These are phyloP conservation scores for Candida chauliodis DNA, from an alignment of 805 yeast genomes.

Conservation along the genomic window DNA sequence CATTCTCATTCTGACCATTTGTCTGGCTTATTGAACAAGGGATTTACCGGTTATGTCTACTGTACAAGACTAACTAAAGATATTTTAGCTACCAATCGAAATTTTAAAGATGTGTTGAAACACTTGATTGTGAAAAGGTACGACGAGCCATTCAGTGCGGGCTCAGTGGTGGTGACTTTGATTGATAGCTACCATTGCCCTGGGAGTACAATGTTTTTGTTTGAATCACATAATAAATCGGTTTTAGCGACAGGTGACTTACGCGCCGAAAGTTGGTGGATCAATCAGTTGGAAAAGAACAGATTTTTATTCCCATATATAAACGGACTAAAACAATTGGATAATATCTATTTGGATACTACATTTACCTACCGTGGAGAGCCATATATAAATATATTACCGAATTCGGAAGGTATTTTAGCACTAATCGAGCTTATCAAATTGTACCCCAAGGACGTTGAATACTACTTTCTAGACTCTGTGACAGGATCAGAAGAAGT, in stretches of 20 bases:
- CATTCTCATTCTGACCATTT: constrained; percentile 58
- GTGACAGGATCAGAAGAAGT: constrained; percentile 53
- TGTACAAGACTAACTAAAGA: constrained; percentile 38
- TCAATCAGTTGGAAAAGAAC: constrained; percentile 28
- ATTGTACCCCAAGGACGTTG: constrained; percentile 40
- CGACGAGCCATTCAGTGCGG: constrained; percentile 18
- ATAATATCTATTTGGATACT: constrained; percentile 54
- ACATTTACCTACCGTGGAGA: constrained; percentile 49
- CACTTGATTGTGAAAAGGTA: constrained; percentile 17
- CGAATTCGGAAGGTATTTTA: constrained; percentile 40
- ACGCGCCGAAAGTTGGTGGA: constrained; percentile 55
- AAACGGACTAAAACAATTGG: constrained; percentile 27
- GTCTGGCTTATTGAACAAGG: constrained; percentile 40
- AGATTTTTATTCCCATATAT: constrained; percentile 42
- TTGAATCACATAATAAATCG: constrained; percentile 28
- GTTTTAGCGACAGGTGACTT: constrained; percentile 56
- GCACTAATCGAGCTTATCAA: constrained; percentile 29
- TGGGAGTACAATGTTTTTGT: constrained; percentile 53
- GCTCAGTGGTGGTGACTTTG: constrained; percentile 32
- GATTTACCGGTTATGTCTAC: constrained; percentile 40
- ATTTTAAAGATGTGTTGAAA: constrained; percentile 15
- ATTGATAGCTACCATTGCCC: constrained; percentile 58
- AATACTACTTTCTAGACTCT: constrained; percentile 38
- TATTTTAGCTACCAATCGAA: constrained; percentile 18
- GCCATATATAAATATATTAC: constrained; percentile 44